Conservation (phyloP, 2,329 filamentous ascomycete genomes). For the Fusarium algeriense region DNA sequence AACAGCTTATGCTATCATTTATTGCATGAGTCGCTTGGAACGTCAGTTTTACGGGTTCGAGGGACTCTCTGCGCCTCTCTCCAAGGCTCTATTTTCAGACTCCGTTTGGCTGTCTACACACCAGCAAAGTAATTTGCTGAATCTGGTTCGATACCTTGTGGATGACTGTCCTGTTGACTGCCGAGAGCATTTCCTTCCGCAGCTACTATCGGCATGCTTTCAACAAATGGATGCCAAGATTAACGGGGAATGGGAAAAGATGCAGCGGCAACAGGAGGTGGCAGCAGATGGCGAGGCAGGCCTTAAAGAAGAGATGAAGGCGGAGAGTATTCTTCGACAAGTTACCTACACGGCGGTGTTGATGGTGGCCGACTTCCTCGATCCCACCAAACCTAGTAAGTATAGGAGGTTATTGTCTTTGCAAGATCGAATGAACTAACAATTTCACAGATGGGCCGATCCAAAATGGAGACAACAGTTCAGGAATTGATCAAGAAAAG, state of each 20-base stretch:
- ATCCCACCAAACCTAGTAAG: conserved; percentile 76
- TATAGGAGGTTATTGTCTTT: conserved; percentile 47
- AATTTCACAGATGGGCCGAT: conserved; percentile 49
- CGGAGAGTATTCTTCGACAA: conserved; percentile 93
- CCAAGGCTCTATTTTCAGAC: conserved; percentile 85
- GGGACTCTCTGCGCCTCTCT: conserved; percentile 84
- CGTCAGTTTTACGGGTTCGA: conserved; percentile 91
- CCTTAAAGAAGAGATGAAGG: conserved; percentile 96
- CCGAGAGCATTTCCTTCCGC: conserved; percentile 84
- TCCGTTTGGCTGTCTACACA: conserved; percentile 88
- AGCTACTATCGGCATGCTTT: conserved; percentile 85
- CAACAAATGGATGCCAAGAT: conserved; percentile 89
- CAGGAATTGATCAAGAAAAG: conserved; percentile 53
- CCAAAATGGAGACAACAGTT: conserved; percentile 41
- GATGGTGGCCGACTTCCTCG: conserved; percentile 90
- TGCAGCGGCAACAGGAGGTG: conserved; percentile 72
- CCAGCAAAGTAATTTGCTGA: conserved; percentile 93
- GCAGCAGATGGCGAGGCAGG: conserved; percentile 78
- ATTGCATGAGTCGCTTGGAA: conserved; percentile 89
- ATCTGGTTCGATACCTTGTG: conserved; percentile 87
- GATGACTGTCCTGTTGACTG: conserved; percentile 89
- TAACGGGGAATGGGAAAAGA: conserved; percentile 84
- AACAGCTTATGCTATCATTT: conserved; percentile 93
- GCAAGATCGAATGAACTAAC: conserved; percentile 28
- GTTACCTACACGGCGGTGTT: conserved; percentile 92